phyloP scores from a whole-genome alignment of 2,329 filamentous ascomycete genomes.

The Lecanicillium sp. region DNA sequence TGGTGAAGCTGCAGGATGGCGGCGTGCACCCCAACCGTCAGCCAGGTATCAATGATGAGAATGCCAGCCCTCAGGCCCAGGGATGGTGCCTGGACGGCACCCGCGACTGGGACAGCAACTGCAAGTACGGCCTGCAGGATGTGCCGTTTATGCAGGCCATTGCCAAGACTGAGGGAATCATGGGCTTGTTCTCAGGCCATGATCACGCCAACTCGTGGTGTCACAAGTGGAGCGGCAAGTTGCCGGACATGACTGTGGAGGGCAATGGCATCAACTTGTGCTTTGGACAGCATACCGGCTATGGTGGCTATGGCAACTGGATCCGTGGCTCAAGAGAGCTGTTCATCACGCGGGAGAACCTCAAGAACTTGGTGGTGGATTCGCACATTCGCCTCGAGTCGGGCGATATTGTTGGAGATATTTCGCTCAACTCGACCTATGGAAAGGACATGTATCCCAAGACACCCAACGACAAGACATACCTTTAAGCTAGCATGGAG shows the following conservation, averaged over 20 bases:
- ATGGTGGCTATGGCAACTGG: conserved; percentile 56
- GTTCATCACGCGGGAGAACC: conserved; percentile 21
- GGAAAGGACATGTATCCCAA: conserved; percentile 40
- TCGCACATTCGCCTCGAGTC: conserved; percentile 52
- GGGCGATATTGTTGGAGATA: conserved; percentile 34
- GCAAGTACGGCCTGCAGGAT: conserved; percentile 34
- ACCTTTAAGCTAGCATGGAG: too few relatives aligned
- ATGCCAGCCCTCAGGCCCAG: conserved; percentile 22
- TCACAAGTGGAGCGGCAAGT: conserved; percentile 24
- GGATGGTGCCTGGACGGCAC: conserved; percentile 23
- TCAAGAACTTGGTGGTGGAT: conserved; percentile 33
- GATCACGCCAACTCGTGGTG: conserved; percentile 50
- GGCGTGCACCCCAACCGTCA: conserved; percentile 18
- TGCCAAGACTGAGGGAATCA: conserved; percentile 36
- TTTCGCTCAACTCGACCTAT: conserved; percentile 48
- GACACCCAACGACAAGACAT: conserved; percentile 22
- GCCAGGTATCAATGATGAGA: conserved; percentile 26
- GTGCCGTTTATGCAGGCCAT: conserved; percentile 48
- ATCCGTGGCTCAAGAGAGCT: conserved; percentile 40
- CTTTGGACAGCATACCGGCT: conserved; percentile 55
- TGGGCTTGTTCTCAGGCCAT: conserved; percentile 49
- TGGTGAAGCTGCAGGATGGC: conserved; percentile 15
- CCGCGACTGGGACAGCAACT: conserved; percentile 13
- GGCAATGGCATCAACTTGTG: conserved; percentile 27
- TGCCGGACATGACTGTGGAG: conserved; percentile 13